Conservation (phyloP, 2,329 filamentous ascomycete genomes). For the Aspergillus fischeri region DNA sequence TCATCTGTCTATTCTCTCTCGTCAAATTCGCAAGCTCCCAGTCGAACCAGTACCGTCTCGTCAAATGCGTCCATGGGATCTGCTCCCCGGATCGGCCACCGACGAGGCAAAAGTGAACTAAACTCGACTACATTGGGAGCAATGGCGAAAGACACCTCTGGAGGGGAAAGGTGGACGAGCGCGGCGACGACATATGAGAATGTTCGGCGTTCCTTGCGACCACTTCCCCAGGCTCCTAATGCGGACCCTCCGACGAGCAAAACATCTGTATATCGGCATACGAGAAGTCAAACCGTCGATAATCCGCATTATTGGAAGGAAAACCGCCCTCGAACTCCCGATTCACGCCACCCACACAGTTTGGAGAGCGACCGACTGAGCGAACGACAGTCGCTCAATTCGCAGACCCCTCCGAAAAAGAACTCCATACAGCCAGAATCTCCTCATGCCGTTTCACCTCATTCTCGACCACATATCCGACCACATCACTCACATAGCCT, state of each 20-base stretch:
- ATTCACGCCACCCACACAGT: conserved; percentile 22
- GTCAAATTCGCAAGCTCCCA: conserved; percentile 49
- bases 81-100: conserved; percentile 52
- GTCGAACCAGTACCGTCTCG: conserved; percentile 65
- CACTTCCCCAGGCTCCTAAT: conserved; percentile 64
- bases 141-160: conserved; percentile 17
- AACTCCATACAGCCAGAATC: conserved; percentile 22
- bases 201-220: conserved; percentile 72
- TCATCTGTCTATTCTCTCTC: conserved; percentile 51
- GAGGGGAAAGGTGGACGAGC: conserved; percentile 28
- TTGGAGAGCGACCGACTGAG: conserved; percentile 28
- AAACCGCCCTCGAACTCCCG: conserved; percentile 29
- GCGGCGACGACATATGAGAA: conserved; percentile 66
- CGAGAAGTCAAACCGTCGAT: conserved; percentile 63
- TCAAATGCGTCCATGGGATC: conserved; percentile 66
- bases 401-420: conserved; percentile 20
- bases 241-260: conserved; percentile 37
- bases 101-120: conserved; percentile 72
- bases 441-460: conserved; percentile 25
- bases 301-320: conserved; percentile 41
- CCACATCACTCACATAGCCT: conserved; percentile 28
- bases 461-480: conserved; percentile 24
- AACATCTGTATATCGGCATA: conserved; percentile 35
- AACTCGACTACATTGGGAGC: conserved; percentile 48
- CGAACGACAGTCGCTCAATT: conserved; percentile 17